These are phyloP conservation scores for Colletotrichum sp. DNA, from an alignment of 2,329 filamentous ascomycete species.

Conservation along the genomic window DNA sequence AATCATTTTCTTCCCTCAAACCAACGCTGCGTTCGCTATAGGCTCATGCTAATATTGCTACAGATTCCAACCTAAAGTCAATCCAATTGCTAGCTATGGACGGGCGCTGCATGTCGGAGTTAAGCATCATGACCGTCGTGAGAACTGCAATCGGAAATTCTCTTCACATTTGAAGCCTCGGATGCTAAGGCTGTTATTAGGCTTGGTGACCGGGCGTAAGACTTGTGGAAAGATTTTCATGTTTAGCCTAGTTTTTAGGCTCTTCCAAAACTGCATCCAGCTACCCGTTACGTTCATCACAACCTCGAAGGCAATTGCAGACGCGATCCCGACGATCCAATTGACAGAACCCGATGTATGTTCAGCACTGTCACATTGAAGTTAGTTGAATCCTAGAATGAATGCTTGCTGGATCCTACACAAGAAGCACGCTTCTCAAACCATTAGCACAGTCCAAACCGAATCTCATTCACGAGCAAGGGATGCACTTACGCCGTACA, in stretches of 20 bases:
- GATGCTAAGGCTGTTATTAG: neutral
- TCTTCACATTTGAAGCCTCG: neutral
- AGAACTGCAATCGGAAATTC: neutral
- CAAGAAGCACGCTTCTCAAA: neutral
- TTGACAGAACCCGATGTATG: neutral
- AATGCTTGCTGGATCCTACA: neutral
- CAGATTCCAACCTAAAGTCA: neutral
- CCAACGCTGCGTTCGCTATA: neutral
- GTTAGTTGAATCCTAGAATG: neutral
- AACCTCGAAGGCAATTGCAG: neutral
- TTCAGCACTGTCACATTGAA: neutral
- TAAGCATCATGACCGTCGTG: neutral
- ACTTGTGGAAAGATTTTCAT: neutral
- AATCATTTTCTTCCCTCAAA: too few relatives aligned
- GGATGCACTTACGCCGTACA: neutral
- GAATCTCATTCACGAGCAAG: neutral
- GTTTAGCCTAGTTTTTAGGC: neutral
- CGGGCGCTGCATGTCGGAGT: neutral
- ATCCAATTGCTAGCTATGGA: neutral
- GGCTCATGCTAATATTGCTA: neutral
- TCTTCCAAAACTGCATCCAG: neutral
- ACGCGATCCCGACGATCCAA: neutral
- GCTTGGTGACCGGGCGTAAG: neutral
- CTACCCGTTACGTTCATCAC: neutral
- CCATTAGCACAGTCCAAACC: neutral